Evolutionary conservation across 2,329 filamentous ascomycete species (phyloP), one percentile per base, ranked within the genome.

Genomic region (Fonsecaea pugnacius): DNA sequence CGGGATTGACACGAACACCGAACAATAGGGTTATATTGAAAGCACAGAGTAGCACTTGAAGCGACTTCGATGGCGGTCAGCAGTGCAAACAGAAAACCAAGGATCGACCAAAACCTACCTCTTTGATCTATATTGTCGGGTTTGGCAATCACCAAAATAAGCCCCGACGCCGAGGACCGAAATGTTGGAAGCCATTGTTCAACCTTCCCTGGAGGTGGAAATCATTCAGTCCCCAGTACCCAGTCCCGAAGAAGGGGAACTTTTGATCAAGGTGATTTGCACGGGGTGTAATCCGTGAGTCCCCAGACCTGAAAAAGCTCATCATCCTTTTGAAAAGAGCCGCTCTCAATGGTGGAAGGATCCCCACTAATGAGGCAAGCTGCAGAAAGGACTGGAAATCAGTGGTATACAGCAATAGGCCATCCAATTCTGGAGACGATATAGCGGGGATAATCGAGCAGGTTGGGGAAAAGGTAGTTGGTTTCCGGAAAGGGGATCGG

Each of bases 381-480:
- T 18, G 38, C 16, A 43, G 38, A 2, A 83, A 83, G 65, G 82
- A 83, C 69, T 83, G 81, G 80, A 76, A 74, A 60, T 48, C 38
- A n/a, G 51, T 56, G n/a, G 38, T 30, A 4, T 62, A 55, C 18
- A 30, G 12, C 33, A 50, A 36, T 8, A 35, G 18, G 40, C n/a
- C 56, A 6, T 16, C 53, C 36, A 46, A 62, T 51, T 38, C 52
- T 9, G 60, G 63, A 12, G 58, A 62, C 56, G 74, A 76, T 56
- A 75, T 73, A 53, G 72, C 73, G 9, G 74, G 74, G 36, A 65
- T 71, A 21, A 70, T 75, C n/a, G 67, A 70, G 24, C 65, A 70
- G 30, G 36, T 67, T 18, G 65, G 65, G 9, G 4, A 12, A 3
- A 56, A 51, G 3, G 65, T 67, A 30, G 61, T 66, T 5, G 62